Percentiles rank a stretch among this genome's conserved stretches.
Conservation (phyloP, 2,329 filamentous ascomycete genomes). For the Amauroascus verrucosus region DNA sequence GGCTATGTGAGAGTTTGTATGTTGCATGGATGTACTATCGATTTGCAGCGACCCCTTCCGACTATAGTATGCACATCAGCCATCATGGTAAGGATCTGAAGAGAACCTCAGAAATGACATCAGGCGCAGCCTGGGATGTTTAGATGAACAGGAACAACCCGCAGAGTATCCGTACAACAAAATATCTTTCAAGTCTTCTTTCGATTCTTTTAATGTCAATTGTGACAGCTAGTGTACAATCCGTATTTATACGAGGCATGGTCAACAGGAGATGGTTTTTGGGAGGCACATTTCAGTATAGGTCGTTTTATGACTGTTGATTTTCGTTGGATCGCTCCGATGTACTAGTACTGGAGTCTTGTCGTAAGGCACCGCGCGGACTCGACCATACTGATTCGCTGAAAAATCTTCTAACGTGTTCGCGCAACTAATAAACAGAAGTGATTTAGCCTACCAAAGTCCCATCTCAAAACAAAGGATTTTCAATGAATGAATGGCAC, state of each 20-base stretch:
- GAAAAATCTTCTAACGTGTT: slow-evolving; percentile 2
- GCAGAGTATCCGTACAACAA: background rate
- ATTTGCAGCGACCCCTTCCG: no score
- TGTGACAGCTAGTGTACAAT: background rate
- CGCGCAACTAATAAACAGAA: slow-evolving; percentile 7
- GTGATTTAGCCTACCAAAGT: background rate
- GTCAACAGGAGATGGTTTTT: no score
- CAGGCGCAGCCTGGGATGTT: no score
- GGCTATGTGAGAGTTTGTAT: no score
- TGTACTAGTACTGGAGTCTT: background rate
- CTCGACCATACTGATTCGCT: slow-evolving; percentile 9
- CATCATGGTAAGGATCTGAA: no score
- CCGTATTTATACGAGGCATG: background rate
- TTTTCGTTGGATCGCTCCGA: background rate
- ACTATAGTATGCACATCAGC: no score
- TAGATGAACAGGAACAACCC: no score
- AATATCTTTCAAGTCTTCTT: background rate
- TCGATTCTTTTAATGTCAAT: background rate
- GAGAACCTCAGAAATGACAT: no score
- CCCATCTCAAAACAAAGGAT: no score
- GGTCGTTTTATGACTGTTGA: background rate
- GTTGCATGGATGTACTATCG: no score
- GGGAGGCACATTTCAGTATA: no score
- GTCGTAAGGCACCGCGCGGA: slow-evolving; percentile 5
- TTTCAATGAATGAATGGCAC: no score